Conservation (phyloP, 140 eudicot species). For the Bidens hawaiensis region DNA sequence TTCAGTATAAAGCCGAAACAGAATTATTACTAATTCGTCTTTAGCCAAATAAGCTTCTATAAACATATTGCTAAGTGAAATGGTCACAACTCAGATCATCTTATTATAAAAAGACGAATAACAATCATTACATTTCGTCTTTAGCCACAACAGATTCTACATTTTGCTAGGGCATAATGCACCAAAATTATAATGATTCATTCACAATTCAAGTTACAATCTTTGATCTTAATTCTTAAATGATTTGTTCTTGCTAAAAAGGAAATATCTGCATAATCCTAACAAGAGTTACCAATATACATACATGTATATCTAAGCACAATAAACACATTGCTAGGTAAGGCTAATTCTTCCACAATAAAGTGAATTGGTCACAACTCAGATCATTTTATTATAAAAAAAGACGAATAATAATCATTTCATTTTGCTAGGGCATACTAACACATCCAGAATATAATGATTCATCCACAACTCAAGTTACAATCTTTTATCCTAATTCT, state of each 20-base stretch:
- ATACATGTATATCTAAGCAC: slow-evolving; percentile 6
- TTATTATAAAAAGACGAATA: slow-evolving; percentile 9
- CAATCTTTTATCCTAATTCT: no score
- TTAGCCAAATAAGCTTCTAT: slow-evolving; percentile 9
- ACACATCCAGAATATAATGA: no score
- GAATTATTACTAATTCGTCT: slow-evolving; percentile 8
- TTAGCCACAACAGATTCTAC: slow-evolving; percentile 16
- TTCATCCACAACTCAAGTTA: no score
- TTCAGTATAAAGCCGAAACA: slow-evolving; percentile 11
- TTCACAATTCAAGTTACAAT: neutral
- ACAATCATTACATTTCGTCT: slow-evolving; percentile 15
- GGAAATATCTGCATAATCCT: neutral
- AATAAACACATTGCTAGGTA: no score
- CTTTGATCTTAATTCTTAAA: neutral
- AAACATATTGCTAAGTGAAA: neutral
- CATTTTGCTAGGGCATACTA: no score
- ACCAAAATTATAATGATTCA: neutral
- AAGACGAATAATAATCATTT: no score
- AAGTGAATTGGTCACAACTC: no score
- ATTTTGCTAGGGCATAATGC: slow-evolving; percentile 11
- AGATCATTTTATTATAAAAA: no score
- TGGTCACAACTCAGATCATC: neutral
- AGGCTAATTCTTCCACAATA: no score
- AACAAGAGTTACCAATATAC: slow-evolving; percentile 6
- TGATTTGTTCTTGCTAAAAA: slow-evolving; percentile 7